Conservation (phyloP, 768 basidiomycete species). For the Lentinus tigrinus region DNA sequence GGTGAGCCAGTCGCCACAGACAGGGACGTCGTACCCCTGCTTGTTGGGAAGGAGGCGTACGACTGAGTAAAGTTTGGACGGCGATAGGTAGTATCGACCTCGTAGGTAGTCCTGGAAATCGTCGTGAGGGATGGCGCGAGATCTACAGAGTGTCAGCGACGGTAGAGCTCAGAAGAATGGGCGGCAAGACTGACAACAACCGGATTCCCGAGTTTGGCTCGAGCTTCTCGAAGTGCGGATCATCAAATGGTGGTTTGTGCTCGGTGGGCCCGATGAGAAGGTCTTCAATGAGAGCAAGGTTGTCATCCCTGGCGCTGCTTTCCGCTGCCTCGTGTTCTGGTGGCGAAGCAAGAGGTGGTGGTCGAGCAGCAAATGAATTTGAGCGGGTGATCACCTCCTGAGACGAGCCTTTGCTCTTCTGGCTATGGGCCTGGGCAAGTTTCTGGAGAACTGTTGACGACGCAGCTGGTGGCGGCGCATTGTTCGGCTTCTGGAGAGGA, state of each 20-base stretch:
- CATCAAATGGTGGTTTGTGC: conserved; percentile 66
- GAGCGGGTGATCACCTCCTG: conserved; percentile 20
- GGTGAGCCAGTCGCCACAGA: conserved; percentile 92
- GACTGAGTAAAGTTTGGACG: conserved; percentile 85
- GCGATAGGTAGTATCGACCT: conserved; percentile 85
- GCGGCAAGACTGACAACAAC: conserved; percentile 57
- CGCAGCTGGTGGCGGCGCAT: conserved; percentile 26
- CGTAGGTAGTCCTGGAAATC: conserved; percentile 78
- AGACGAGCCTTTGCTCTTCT: background rate
- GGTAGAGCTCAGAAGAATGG: background rate
- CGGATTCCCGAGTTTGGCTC: conserved; percentile 93
- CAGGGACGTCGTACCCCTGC: conserved; percentile 87
- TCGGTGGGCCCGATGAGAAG: conserved; percentile 77
- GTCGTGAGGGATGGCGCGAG: conserved; percentile 70
- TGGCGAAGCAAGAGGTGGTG: conserved; percentile 3
- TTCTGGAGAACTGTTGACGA: conserved; percentile 55
- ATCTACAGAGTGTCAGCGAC: conserved; percentile 41
- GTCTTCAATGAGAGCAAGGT: conserved; percentile 71
- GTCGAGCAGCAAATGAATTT: conserved; percentile 19
- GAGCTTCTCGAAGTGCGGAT: conserved; percentile 71
- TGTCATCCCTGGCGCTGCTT: conserved; percentile 47
- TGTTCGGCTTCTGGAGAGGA: background rate
- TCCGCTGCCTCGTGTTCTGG: background rate
- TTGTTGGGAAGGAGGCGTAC: conserved; percentile 75
- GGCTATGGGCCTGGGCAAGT: conserved; percentile 35